Conservation (phyloP, 768 basidiomycete species). For the Rhodotorula kratochvilovae region DNA sequence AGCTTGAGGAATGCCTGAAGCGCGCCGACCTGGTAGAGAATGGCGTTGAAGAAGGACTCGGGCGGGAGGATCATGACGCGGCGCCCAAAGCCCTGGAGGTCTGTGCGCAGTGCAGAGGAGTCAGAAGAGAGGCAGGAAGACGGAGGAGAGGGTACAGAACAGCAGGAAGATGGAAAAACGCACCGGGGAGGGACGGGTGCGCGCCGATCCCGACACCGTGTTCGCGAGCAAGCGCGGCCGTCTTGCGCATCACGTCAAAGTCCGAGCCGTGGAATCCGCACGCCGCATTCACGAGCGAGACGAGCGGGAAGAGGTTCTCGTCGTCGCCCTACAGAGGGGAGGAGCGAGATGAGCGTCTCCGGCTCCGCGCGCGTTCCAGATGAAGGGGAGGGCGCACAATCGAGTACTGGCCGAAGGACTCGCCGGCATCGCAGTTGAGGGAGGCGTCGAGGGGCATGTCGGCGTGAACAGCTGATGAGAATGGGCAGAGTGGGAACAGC, state of each 20-base stretch:
- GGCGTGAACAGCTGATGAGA: background rate
- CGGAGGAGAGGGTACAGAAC: background rate
- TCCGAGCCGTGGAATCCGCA: conserved; percentile 67
- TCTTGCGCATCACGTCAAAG: conserved; percentile 63
- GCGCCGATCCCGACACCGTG: conserved; percentile 62
- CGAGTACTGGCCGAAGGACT: conserved; percentile 6
- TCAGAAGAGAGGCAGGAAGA: background rate
- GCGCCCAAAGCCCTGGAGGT: conserved; percentile 29
- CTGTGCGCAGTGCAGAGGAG: background rate
- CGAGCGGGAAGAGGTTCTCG: conserved; percentile 12
- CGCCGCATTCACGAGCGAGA: conserved; percentile 56
- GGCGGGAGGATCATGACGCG: conserved; percentile 39
- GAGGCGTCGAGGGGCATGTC: conserved; percentile 9
- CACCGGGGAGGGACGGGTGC: conserved; percentile 62
- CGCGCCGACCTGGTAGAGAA: conserved; percentile 67
- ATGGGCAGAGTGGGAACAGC: too few relatives aligned
- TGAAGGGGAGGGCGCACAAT: conserved; percentile 1
- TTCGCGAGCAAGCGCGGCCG: conserved; percentile 58
- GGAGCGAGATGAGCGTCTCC: too few relatives aligned
- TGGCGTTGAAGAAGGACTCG: conserved; percentile 59
- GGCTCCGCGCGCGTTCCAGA: too few relatives aligned
- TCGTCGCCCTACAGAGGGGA: conserved; percentile 1
- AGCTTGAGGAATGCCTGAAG: conserved; percentile 59
- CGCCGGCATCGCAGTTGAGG: conserved; percentile 30
- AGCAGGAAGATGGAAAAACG: background rate